Base-by-base conservation (phyloP, 257 asterid species). In the Rehmannia glutinosa region DNA sequence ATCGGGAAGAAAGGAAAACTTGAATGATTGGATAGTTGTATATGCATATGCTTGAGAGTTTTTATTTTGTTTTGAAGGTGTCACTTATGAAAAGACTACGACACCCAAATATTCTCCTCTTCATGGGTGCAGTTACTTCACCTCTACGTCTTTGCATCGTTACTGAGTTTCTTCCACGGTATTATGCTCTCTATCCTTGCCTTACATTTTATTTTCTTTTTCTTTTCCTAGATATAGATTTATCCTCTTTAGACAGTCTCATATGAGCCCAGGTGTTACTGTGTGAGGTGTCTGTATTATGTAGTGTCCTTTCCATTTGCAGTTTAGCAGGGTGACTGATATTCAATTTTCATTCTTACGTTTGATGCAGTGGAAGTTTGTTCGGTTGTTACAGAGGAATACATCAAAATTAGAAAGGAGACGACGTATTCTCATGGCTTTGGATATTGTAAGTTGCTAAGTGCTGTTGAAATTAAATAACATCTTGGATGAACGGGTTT, bases 111-210 rank as follows among this genome's bases (percentile, higher is more conserved):
- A 86, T 94, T 85, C 91, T 94, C 69, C 97, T 94, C 68, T 94
- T 94, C 85, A 94, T 91, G 97, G 99, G 97, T 45, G 99, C 99
- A 50, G 97, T 94, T 73, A 88, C 99, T 66, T 88, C 95, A 35
- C 90, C 92, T 69, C 83, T 88, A 63, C 95, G 93, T 59, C 96
- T 94, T 68, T 91, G 99, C 78, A 94, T 94, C 71, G 99, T 94
- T 27, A 91, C 97, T 12, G 99, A 94, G 87, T 94, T 94, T 82
- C 97, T 94, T 75, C 99, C 99, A 64, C 96, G 99, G 99, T 90
- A 77, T 20, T 69, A 41, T 52, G 11, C 17, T 69, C 60, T 74
- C 64, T 56, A 24, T 61, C 61, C 43, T 7, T 59, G 21, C 52
- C 70, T 42, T 20, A 8, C 27, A 56, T 12, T n/a, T 12, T 42